Conservation (phyloP, 1,284 basidiomycete species). For the Ceratobasidium sp. region DNA sequence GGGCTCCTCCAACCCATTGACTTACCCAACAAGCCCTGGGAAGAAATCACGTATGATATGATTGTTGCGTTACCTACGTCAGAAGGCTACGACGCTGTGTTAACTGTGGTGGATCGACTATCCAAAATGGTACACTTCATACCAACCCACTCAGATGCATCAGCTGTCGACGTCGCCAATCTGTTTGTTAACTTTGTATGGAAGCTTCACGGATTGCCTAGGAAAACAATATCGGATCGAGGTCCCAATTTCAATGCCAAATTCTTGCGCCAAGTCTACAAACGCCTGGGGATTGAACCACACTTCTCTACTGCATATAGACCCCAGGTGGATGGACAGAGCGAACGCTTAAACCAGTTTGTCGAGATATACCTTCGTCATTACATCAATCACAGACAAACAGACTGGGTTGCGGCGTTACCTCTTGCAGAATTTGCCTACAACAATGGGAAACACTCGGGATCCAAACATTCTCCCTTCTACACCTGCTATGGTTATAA, state of each 20-base stretch:
- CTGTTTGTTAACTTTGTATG: constrained; percentile 1
- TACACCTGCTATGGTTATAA: neutral
- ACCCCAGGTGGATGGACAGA: constrained; percentile 50
- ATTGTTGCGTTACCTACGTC: neutral
- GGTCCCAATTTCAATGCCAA: neutral
- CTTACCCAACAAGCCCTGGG: neutral
- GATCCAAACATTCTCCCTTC: neutral
- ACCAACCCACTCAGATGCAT: constrained; percentile 31
- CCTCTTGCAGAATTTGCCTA: constrained; percentile 48
- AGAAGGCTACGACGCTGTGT: constrained; percentile 40
- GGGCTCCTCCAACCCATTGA: neutral
- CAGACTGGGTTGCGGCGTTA: constrained; percentile 45
- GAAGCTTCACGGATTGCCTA: constrained; percentile 15
- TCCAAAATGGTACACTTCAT: constrained; percentile 48
- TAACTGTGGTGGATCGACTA: constrained; percentile 48
- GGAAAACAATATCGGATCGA: neutral
- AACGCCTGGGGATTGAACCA: constrained; percentile 41
- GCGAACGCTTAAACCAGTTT: constrained; percentile 51
- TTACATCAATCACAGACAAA: constrained; percentile 46
- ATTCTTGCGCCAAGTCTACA: constrained; percentile 39
- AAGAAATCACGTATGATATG: constrained; percentile 18
- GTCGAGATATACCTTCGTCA: constrained; percentile 49
- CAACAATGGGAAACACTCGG: constrained; percentile 42
- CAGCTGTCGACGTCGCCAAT: neutral
- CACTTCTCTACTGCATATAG: constrained; percentile 48